phyloP scores from a whole-genome alignment of 768 basidiomycete genomes.

The Lactifluus subvellereus region DNA sequence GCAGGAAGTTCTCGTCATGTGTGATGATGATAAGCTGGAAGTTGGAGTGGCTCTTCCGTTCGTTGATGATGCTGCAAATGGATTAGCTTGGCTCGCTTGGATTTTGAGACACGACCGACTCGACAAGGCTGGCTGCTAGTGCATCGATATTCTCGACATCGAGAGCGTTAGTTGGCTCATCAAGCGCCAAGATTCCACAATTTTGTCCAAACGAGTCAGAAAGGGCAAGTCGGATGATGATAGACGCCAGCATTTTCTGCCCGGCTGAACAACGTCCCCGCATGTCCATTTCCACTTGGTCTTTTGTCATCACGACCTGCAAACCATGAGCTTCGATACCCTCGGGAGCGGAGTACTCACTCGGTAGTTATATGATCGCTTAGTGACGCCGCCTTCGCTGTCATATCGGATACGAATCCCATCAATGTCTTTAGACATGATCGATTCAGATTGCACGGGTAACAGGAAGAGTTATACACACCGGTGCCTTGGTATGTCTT shows the following conservation, averaged over 20 bases:
- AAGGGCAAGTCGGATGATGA: slow-evolving; percentile 94
- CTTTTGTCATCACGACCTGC: slow-evolving; percentile 98
- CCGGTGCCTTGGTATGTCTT: slow-evolving; percentile 99
- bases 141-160: slow-evolving; percentile 96
- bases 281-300: slow-evolving; percentile 99
- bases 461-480: slow-evolving; percentile 31
- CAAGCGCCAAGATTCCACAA: slow-evolving; percentile 94
- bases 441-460: neutral
- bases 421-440: slow-evolving; percentile 72
- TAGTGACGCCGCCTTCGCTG: slow-evolving; percentile 82
- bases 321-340: slow-evolving; percentile 13
- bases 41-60: slow-evolving; percentile 81
- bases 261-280: slow-evolving; percentile 96
- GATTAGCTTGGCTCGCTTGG: slow-evolving; percentile 10
- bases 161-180: slow-evolving; percentile 97
- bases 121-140: slow-evolving; percentile 83
- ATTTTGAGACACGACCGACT: slow-evolving; percentile 47
- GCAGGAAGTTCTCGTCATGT: slow-evolving; percentile 92
- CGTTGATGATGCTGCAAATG: slow-evolving; percentile 79
- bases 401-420: slow-evolving; percentile 95
- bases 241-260: slow-evolving; percentile 97
- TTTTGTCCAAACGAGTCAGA: slow-evolving; percentile 98
- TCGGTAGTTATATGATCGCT: slow-evolving; percentile 94
- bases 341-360: slow-evolving; percentile 40
- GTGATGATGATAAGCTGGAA: slow-evolving; percentile 98